These are phyloP conservation scores for Raphanus hybrid DNA, from an alignment of 441 rosid genomes.

Conservation along the genomic window DNA sequence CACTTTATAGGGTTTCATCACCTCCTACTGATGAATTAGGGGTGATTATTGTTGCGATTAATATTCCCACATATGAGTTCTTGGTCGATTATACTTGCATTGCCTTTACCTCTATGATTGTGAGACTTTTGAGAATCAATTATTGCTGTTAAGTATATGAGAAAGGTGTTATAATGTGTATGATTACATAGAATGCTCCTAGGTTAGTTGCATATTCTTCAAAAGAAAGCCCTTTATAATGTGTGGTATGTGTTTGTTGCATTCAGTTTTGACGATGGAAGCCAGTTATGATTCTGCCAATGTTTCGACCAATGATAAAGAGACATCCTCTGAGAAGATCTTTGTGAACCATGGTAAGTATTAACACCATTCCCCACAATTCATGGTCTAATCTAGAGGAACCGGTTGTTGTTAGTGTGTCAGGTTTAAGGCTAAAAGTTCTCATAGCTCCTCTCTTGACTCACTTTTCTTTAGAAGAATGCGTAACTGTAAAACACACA, in stretches of 20 bases:
- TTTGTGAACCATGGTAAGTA: constrained; percentile 42
- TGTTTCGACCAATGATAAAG: constrained; percentile 19
- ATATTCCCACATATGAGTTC: background rate
- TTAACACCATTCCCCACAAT: constrained; percentile 7
- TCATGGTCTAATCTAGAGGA: background rate
- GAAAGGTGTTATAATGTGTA: too few species aligned
- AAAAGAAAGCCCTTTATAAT: background rate
- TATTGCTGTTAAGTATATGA: background rate
- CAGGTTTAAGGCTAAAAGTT: background rate
- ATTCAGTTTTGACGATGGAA: constrained; percentile 33
- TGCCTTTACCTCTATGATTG: background rate
- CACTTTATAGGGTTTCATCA: background rate
- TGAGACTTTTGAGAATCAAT: background rate
- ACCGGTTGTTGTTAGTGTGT: background rate
- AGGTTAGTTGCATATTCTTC: background rate
- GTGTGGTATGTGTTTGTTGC: background rate
- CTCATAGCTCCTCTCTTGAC: constrained; percentile 4
- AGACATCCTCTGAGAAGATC: constrained; percentile 17
- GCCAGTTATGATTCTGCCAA: constrained; percentile 26
- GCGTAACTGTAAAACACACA: background rate
- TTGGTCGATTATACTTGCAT: background rate
- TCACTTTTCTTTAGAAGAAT: constrained; percentile 1
- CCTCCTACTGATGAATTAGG: background rate
- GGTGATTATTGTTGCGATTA: background rate
- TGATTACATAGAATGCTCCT: too few species aligned